phyloP scores from a whole-genome alignment of 2,329 filamentous ascomycete genomes.

The Paecilomyces fulvus region DNA sequence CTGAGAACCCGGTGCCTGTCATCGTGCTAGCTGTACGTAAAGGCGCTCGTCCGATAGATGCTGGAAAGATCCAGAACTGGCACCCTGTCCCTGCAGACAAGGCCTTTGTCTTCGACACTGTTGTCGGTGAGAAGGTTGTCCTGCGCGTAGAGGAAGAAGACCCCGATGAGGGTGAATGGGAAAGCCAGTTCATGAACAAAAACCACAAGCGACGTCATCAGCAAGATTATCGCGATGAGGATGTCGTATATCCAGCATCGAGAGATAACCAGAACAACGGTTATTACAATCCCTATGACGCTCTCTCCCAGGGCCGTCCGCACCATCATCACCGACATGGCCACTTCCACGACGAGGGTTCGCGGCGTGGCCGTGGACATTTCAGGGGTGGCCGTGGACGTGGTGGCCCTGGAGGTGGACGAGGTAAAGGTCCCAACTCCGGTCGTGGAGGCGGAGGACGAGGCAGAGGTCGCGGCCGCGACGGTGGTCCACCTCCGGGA shows the following conservation, averaged over 20 bases:
- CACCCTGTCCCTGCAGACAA: constrained; percentile 63
- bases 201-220: constrained; percentile 50
- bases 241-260: constrained; percentile 26
- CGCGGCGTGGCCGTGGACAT: constrained; percentile 23
- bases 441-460: constrained; percentile 35
- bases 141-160: constrained; percentile 71
- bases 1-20: constrained; percentile 67
- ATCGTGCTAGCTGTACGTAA: constrained; percentile 76
- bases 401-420: constrained; percentile 30
- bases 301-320: constrained; percentile 3
- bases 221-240: constrained; percentile 50
- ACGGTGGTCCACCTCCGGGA: constrained; percentile 40
- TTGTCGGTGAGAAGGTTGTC: constrained; percentile 77
- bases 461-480: constrained; percentile 41
- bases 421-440: constrained; percentile 26
- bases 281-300: constrained; percentile 19
- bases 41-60: constrained; percentile 69
- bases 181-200: constrained; percentile 54
- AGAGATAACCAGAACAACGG: constrained; percentile 20
- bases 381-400: constrained; percentile 26
- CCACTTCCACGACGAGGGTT: constrained; percentile 37
- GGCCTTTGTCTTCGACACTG: constrained; percentile 69
- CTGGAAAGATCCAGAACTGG: constrained; percentile 75
- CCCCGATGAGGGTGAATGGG: constrained; percentile 53
- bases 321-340: constrained; percentile 20